Evolutionary conservation across 805 yeast genomes (phyloP).

Genomic region (Ogataea degrootiae): DNA sequence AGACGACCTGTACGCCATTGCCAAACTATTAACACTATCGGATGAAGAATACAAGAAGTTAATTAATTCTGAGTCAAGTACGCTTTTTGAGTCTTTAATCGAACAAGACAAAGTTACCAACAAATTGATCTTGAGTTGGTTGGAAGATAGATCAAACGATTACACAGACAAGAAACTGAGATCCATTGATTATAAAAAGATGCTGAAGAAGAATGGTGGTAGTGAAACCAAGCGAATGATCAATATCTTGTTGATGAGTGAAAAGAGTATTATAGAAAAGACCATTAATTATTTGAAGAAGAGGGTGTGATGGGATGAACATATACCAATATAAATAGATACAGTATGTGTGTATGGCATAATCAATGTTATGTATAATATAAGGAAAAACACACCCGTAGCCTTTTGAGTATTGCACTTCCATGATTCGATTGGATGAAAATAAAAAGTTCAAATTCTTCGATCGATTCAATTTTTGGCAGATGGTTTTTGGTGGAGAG

Average conservation of each 20-base stretch:
- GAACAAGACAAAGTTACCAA: conserved; percentile 8
- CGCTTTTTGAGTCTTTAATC: neutral
- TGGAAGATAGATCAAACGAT: conserved; percentile 10
- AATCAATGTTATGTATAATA: no score
- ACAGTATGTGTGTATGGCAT: neutral
- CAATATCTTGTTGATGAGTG: conserved; percentile 7
- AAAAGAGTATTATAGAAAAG: conserved; percentile 13
- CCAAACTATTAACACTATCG: conserved; percentile 31
- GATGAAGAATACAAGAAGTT: conserved; percentile 25
- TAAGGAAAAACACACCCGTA: no score
- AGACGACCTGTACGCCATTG: conserved; percentile 38
- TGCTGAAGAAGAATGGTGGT: conserved; percentile 7
- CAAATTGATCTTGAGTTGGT: conserved; percentile 13
- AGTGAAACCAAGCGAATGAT: neutral
- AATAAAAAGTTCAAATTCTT: no score
- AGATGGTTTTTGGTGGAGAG: no score
- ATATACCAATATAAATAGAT: neutral
- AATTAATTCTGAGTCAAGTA: conserved; percentile 5
- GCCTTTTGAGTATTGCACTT: no score
- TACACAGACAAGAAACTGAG: conserved; percentile 9
- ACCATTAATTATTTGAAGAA: conserved; percentile 9
- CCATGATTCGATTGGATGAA: no score
- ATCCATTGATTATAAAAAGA: conserved; percentile 10
- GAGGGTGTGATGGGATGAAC: neutral
- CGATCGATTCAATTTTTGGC: no score